Evolutionary conservation across 306 rosid genomes (phyloP), one percentile per base, ranked within the genome.

Genomic region (Acacia melanoxylon): DNA sequence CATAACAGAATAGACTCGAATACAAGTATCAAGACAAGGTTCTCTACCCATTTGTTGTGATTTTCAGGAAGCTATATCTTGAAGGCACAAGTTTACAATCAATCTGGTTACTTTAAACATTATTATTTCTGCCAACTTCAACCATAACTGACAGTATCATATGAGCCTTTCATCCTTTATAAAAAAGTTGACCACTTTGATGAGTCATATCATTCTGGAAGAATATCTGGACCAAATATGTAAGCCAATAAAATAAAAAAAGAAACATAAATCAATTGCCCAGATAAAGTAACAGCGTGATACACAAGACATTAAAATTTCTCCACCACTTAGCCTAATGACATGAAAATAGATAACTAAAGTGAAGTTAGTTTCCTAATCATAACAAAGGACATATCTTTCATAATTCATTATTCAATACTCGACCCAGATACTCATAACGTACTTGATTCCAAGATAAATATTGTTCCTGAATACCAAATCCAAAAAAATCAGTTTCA

Each of bases 401-500:
- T 20, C 63, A 52, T 52, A 52, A 52, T 20, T 52, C 22, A 19
- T 52, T 52, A 17, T 52, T 52, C 7, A 15, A 16, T 49, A 15
- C 20, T 13, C 4, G 20, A 62, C 2, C 0, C 15, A n/a, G 24
- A 9, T 3, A 25, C 46, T 73, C 25, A 10, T 1, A 14, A 37
- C 87, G 80, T 82, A 90, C 97, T 89, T 90, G 84, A 90, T 90
- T 25, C 97, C 97, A 40, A 92, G 72, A 85, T 90, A 92, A 62
- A 90, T 90, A 82, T 90, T 35, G 92, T 84, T 90, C 91, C 77
- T 92, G 92, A 75, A 89, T 90, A 72, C 94, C 97, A 58, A 92
- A 92, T 49, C 91, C 94, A 58, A 92, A 90, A 66, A 92, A 92
- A 8, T 10, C 2, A 42, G 12, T 42, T 42, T 42, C 46, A 9